Evolutionary conservation across 352 stramenopile genomes (phyloP), one percentile per base, ranked within the genome.

Genomic region (Nothophytophthora sp.): DNA sequence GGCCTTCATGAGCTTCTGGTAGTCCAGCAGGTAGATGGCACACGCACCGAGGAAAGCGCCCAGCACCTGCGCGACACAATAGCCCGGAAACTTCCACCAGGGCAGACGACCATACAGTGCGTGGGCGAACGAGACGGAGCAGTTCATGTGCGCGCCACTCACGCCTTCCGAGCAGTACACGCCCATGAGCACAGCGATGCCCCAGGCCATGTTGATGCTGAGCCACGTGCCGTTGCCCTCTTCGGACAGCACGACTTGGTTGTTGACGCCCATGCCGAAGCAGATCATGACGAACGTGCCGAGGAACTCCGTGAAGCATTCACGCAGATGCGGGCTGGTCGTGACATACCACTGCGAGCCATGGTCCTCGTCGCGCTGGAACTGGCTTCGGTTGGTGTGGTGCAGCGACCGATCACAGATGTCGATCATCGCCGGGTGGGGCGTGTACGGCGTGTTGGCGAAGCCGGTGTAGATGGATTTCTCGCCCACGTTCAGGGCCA

Each of bases 201-300:
- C 79, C 76, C 79, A 68, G 5, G 52, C 54, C 35, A 68, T 60
- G 42, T 73, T 85, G 58, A 88, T 83, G 37, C 74, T 85, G 23
- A 83, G 61, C 62, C 73, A 86, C n/a, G 72, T 85, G 40, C 78
- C 79, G 24, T 80, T 76, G 2, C 55, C 63, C 18, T 61, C 63
- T 3, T 67, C 55, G 24, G 71, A 83, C 0, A 88, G 49, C 0
- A 63, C 63, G 11, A 85, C 68, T 57, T 90, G 73, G 43, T 81
- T 75, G 51, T 84, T 84, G 10, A 86, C 77, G 20, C 76, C 78
- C 35, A 76, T 64, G 8, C 77, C 77, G 50, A 88, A 88, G 22
- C 48, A 50, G 57, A 88, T 63, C 58, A 81, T 66, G 38, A 76
- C 57, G 36, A 78, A 75, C 12, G 70, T 78, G 13, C 62, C 66